Percentiles rank a stretch among this genome's conserved stretches.
These are phyloP conservation scores for Arthroderma uncinatum DNA, from an alignment of 2,329 filamentous ascomycete genomes.

Conservation along the genomic window DNA sequence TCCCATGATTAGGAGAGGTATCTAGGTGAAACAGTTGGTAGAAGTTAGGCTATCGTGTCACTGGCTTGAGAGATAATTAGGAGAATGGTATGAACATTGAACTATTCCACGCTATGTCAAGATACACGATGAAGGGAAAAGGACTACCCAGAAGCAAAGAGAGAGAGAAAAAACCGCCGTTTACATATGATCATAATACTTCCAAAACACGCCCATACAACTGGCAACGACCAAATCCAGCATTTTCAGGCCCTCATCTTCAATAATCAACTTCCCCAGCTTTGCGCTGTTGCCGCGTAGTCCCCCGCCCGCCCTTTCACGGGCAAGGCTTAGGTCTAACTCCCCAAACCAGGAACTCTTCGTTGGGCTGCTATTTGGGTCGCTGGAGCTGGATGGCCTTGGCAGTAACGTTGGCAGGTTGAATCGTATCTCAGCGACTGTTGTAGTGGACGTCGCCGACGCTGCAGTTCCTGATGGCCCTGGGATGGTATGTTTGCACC, in stretches of 20 bases:
- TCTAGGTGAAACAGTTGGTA: no score
- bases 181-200: conserved; percentile 49
- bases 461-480: background rate
- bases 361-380: conserved; percentile 6
- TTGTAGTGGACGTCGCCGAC: conserved; percentile 28
- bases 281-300: conserved; percentile 79
- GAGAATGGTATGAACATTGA: no score
- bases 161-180: background rate
- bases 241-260: conserved; percentile 90
- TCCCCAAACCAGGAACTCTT: conserved; percentile 5
- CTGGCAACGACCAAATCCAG: conserved; percentile 81
- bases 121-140: background rate
- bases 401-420: conserved; percentile 56
- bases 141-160: background rate
- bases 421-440: conserved; percentile 77
- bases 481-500: conserved; percentile 54
- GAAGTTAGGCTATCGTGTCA: no score
- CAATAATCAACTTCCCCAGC: conserved; percentile 81
- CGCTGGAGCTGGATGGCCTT: conserved; percentile 16
- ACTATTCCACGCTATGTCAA: background rate
- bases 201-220: conserved; percentile 91
- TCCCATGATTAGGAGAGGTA: no score
- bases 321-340: conserved; percentile 59
- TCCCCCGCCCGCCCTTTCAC: conserved; percentile 76
- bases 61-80: no score